Percentiles rank a stretch among this genome's conserved stretches.
phyloP scores from a whole-genome alignment of 1,139 yeast species.

The Candida sp. region DNA sequence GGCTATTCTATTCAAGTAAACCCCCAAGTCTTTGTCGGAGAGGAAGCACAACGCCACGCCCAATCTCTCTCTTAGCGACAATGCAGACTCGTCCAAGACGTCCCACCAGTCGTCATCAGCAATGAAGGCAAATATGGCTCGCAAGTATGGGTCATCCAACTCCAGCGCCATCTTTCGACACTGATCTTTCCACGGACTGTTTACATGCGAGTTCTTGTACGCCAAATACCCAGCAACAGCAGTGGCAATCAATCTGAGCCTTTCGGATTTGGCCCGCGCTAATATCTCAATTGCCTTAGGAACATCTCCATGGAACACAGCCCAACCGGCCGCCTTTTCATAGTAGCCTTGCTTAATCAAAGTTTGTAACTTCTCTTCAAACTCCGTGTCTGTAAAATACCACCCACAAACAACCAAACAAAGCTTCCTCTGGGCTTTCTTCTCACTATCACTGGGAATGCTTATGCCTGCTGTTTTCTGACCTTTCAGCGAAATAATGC shows the following conservation, averaged over 20 bases:
- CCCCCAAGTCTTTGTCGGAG: slow-evolving; percentile 74
- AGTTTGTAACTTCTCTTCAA: slow-evolving; percentile 68
- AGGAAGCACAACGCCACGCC: slow-evolving; percentile 91
- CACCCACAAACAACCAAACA: slow-evolving; percentile 91
- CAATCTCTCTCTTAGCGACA: slow-evolving; percentile 85
- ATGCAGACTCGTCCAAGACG: slow-evolving; percentile 86
- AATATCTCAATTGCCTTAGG: slow-evolving; percentile 78
- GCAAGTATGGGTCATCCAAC: slow-evolving; percentile 83
- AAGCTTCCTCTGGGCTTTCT: slow-evolving; percentile 69
- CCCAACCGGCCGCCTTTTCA: slow-evolving; percentile 98
- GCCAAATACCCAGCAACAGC: slow-evolving; percentile 95
- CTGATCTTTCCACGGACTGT: slow-evolving; percentile 93
- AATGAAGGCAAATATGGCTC: slow-evolving; percentile 93
- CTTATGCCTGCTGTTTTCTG: slow-evolving; percentile 50
- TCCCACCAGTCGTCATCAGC: slow-evolving; percentile 98
- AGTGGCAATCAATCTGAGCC: slow-evolving; percentile 81
- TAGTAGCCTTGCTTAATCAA: slow-evolving; percentile 63
- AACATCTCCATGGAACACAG: slow-evolving; percentile 92
- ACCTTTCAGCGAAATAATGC: slow-evolving; percentile 47
- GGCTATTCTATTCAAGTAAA: slow-evolving; percentile 71
- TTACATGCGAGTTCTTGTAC: slow-evolving; percentile 61
- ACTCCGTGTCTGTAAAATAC: slow-evolving; percentile 80
- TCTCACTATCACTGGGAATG: slow-evolving; percentile 52
- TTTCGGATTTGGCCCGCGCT: slow-evolving; percentile 60
- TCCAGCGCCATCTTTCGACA: slow-evolving; percentile 89